Evolutionary conservation across 2,329 filamentous ascomycete species (phyloP), one percentile per base, ranked within the genome.

Genomic region (Fusarium dlaminii): DNA sequence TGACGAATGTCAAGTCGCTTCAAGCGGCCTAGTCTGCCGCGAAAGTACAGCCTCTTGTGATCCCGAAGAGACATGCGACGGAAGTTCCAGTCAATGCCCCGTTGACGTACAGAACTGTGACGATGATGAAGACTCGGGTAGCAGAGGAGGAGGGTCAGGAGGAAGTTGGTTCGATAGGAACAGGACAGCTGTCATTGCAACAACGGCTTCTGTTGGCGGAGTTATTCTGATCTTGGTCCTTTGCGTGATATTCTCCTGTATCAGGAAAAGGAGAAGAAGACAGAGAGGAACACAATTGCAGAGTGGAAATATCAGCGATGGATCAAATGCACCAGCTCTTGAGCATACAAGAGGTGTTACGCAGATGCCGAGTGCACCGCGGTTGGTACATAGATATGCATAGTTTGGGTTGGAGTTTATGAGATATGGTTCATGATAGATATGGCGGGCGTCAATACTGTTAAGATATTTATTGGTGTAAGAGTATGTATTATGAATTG

Each of bases 131-230:
- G 40, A 40, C 8, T 30, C 43, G 0, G 34, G 30, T 13, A 30
- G 27, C 1, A 40, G 45, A 18, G 43, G 45, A 22, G 40, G 37
- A 40, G 67, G 55, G 27, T 48, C 49, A 3, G 45, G 22, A 13
- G 15, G 51, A 6, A 66, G 48, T 20, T 66, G 74, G 74, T 40
- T 76, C 7, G 72, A 76, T 9, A 46, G 52, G 3, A 75, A 76
- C 20, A 52, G 63, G 17, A 76, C 75, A 20, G 46, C 42, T 11
- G 63, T 76, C 8, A 71, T 73, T 42, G 61, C 70, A 1, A 57
- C 69, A 0, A 55, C 70, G 1, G 46, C 73, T 14, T 75, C 73
- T 2, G 55, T 75, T 3, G 73, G 59, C 3, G 73, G 73, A 9
- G 29, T 62, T 6, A 10, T 75, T 3, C 4, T 75, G 8, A 4